Percentiles rank a stretch among this genome's conserved stretches.
Evolutionary conservation across 2,329 filamentous ascomycete species (phyloP).

Genomic region (Talaromyces pinophilus): DNA sequence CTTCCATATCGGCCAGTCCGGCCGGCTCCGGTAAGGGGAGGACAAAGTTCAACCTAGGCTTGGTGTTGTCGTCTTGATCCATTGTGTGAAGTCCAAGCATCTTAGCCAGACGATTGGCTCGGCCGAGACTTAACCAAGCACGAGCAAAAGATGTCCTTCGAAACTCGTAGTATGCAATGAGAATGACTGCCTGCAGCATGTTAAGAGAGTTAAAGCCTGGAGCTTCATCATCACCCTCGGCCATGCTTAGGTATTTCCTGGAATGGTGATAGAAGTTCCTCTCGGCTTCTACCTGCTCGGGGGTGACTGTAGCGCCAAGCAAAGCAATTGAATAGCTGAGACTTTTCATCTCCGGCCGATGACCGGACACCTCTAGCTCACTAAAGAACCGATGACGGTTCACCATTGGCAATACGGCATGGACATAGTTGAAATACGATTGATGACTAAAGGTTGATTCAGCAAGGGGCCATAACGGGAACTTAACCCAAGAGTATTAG

Average conservation of each 20-base stretch:
- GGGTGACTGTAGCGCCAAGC: slow-evolving; percentile 3
- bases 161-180: slow-evolving; percentile 11
- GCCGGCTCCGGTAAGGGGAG: background rate
- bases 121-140: slow-evolving; percentile 7
- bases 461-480: background rate
- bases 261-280: slow-evolving; percentile 7
- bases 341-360: slow-evolving; percentile 1
- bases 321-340: slow-evolving; percentile 10
- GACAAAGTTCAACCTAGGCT: background rate
- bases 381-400: slow-evolving; percentile 5
- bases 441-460: slow-evolving; percentile 1
- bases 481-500: background rate
- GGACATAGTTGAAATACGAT: slow-evolving; percentile 5
- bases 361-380: background rate
- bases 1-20: background rate
- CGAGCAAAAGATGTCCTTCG: slow-evolving; percentile 6
- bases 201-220: slow-evolving; percentile 1
- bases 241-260: background rate
- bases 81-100: slow-evolving; percentile 10
- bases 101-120: background rate
- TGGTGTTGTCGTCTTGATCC: background rate
- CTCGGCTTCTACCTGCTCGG: slow-evolving; percentile 3
- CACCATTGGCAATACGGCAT: slow-evolving; percentile 8
- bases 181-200: slow-evolving; percentile 3
- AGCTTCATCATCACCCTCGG: slow-evolving; percentile 3